Evolutionary conservation across 1,139 yeast species (phyloP), one percentile per base, ranked within the genome.

Genomic region (Taphrina communis): DNA sequence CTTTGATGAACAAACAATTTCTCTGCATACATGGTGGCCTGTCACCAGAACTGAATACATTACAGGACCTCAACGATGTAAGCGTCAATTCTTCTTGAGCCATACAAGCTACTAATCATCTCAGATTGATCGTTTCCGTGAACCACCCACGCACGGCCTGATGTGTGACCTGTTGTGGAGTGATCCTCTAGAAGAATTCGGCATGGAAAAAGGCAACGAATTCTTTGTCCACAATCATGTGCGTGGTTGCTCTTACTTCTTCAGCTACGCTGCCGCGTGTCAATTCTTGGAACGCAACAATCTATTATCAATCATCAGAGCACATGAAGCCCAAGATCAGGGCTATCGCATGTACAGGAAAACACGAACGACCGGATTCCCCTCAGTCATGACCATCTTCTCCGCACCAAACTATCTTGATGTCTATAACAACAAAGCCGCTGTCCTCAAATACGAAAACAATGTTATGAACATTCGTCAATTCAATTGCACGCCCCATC

Each of bases 11-110:
- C 80, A 88, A 88, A 73, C 98, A 94, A 78, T 93, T 94, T 75
- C 88, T 94, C 77, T 94, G 99, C 79, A 97, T 93, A 65, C 99
- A 93, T 77, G 99, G 98, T 68, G 98, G 98, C n/a, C 82, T 93
- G 31, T 90, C 97, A 14, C 97, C 97, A 2, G 96, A 91, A 69
- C 80, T 93, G 72, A 84, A 82, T 71, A 81, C 88, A 1, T 82
- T 91, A 65, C 88, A 87, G 68, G 97, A 93, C 76, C 80, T 94
- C 36, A 46, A 51, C 8, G 36, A 48, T 31, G 68, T 70, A 53
- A 1, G 60, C 8, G 2, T 41, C 12, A 14, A 50, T 46, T 19
- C 36, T 21, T 53, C 17, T n/a, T 31, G 36, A 8, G n/a, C 19
- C 19, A 44, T 17, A 21, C 3, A 17, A 8, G 19, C 9, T 50